Evolutionary conservation across 495 filamentous ascomycete species (phyloP), one percentile per base, ranked within the genome.

Genomic region (Elaphomyces granulatus): DNA sequence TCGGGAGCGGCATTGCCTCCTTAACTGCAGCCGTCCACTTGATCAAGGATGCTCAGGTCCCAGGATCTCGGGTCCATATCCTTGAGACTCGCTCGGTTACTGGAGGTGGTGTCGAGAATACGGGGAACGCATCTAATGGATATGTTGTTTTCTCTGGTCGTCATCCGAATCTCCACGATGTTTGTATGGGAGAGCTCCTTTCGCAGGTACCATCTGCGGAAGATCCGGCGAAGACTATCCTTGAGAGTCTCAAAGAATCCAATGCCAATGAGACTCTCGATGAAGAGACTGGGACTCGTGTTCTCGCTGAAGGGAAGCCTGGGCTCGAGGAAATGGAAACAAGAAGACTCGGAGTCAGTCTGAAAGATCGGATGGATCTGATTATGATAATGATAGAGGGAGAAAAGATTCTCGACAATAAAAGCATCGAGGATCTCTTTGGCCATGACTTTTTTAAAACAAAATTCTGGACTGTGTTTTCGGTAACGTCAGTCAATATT

Each of bases 1-100:
- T 68, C 8, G 65, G 63, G 10, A 56, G 54, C 30, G 62, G 65
- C 31, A 56, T 66, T 38, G 56, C 60, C 1, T 63, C 62, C 8
- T 54, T 67, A 8, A 51, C 61, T 3, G 52, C 63, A 1, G 64
- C 65, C 8, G 55, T 59, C 8, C 54, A 63, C 40, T 54, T 67
- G 36, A 54, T 66, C 40, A 49, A 57, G 21, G 64, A 66, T 52
- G 60, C 61, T n/a, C 51, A 61, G 1, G 51, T 69, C 1, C 59
- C 63, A 1, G 45, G 55, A 0, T 47, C 46, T 9, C 55, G 58
- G 17, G 57, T 67, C 30, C 63, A 66, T 41, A 61, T 69, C 44
- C 42, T 69, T 3, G 64, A 66, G 38, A 51, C 52, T 4, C 41
- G 49, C 14, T 38, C 43, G 3, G 23, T 50, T 4, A 40, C 54